phyloP scores from a whole-genome alignment of 106 monocot genomes.

The Cymbidium sinense region DNA sequence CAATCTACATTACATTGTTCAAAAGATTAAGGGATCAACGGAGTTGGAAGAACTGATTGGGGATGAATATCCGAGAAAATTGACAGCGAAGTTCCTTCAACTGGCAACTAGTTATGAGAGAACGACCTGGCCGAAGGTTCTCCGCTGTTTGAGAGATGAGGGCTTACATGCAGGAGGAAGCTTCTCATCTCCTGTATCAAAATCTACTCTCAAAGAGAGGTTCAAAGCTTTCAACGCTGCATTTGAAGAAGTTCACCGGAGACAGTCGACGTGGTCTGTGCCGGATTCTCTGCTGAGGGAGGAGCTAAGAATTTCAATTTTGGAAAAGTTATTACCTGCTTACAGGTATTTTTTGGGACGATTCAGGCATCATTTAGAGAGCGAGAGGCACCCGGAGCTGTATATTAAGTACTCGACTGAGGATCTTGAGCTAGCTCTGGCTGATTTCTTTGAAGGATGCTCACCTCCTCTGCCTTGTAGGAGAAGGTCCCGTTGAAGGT shows the following conservation, averaged over 20 bases:
- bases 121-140: conserved; percentile 65
- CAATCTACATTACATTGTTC: conserved; percentile 89
- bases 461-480: conserved; percentile 35
- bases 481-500: conserved; percentile 47
- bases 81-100: conserved; percentile 59
- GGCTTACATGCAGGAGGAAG: conserved; percentile 79
- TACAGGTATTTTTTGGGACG: conserved; percentile 84
- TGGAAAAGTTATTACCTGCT: conserved; percentile 72
- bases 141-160: conserved; percentile 76
- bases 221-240: conserved; percentile 89
- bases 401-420: conserved; percentile 91
- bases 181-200: conserved; percentile 66
- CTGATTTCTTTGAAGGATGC: conserved; percentile 78
- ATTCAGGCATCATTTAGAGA: conserved; percentile 81
- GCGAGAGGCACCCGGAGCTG: conserved; percentile 73
- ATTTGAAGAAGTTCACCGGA: conserved; percentile 73
- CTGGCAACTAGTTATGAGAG: conserved; percentile 78
- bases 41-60: conserved; percentile 70
- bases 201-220: conserved; percentile 60
- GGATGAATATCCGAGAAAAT: conserved; percentile 54
- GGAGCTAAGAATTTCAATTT: conserved; percentile 86
- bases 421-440: conserved; percentile 70
- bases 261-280: conserved; percentile 67
- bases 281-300: conserved; percentile 81
- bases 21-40: conserved; percentile 62